Base-by-base conservation (phyloP, 257 asterid genomes). In the Marsdenia floribunda region DNA sequence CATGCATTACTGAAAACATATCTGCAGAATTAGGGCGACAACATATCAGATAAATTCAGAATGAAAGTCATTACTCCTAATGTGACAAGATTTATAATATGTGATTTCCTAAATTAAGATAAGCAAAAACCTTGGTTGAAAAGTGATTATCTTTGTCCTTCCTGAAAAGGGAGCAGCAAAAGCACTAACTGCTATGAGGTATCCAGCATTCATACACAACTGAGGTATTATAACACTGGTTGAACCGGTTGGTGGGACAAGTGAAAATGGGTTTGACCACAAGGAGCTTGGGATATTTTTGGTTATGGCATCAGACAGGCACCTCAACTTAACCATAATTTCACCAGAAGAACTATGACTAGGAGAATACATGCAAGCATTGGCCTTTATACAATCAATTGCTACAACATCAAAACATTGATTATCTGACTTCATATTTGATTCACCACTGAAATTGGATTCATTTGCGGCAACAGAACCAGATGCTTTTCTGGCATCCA, bases 161-260 rank as follows among this genome's bases (percentile, higher is more conserved):
- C 93, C 99, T 53, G 93, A 85, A 88, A 88, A 90, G 15, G 97
- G 96, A 74, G 95, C 96, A 70, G 93, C 92, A 85, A 85, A 83
- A 75, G 97, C 94, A 68, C 93, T 84, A 76, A 92, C 99, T 75
- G 99, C 89, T 79, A 90, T 73, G 59, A 89, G 85, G 82, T 89
- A 88, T 54, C 96, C 97, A 60, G 95, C 84, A 79, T 74, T 87
- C 80, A 49, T 74, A 80, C 89, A 84, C 63, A 90, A 90, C 77
- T 92, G 95, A 78, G 97, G 97, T 80, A 94, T 88, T 67, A 87
- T 80, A 81, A 92, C 87, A 82, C 88, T 88, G 70, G 89, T 82
- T 67, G 96, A 87, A 83, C 99, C 99, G 71, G 99, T 88, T 75
- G 95, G 95, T 5, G 99, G 99, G 76, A 89, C 93, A 76, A 94